Base-by-base conservation (phyloP, 805 yeast genomes). In the Candida vaughaniae region DNA sequence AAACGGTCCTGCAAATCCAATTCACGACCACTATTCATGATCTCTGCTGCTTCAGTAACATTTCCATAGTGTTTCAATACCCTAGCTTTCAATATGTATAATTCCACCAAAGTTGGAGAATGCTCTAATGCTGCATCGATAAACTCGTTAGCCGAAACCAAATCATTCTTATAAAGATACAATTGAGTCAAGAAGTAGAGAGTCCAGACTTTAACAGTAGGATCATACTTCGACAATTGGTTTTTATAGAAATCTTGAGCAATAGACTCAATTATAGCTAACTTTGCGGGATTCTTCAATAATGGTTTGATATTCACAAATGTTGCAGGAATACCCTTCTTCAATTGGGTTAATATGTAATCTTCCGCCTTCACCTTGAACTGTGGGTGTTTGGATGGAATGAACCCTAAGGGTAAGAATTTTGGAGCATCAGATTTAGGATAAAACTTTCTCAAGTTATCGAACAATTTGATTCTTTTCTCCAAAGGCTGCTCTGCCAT, bases 1-100 rank as follows among this genome's bases (percentile, higher is more conserved):
- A 86, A 91, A 47, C 99, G 71, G 61, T 93, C 99, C 58, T 88
- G 96, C 40, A 85, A 71, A 56, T 93, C 96, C 38, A 85, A 61
- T 36, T 68, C 57, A 49, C 96, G 75, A 11, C 91, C 96, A 37
- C 70, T 73, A 41, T 81, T 75, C 75, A 89, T 77, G 18, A 71
- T 55, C 11, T 71, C 73, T 15, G 84, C 77, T 10, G 97, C 97
- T 18, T 70, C 73, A 1, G 45, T 52, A 18, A 75, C 51, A 40
- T 80, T 69, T n/a, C 87, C 87, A 29, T 69, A 58, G 46, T 85
- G 89, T 56, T 89, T 88, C 43, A 78, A 65, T 27, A 93, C 72
- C 52, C 95, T 74, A 4, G 95, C 96, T 50, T 87, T 86, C 46
- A 83, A 63, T 43, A 90, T 74, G 55, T 83, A 80, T 31, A 85